A percentile compares a stretch with the other conserved stretches of the same genome.
These are phyloP conservation scores for Boletus vinaceobasis DNA, from an alignment of 768 basidiomycete genomes.

Conservation along the genomic window DNA sequence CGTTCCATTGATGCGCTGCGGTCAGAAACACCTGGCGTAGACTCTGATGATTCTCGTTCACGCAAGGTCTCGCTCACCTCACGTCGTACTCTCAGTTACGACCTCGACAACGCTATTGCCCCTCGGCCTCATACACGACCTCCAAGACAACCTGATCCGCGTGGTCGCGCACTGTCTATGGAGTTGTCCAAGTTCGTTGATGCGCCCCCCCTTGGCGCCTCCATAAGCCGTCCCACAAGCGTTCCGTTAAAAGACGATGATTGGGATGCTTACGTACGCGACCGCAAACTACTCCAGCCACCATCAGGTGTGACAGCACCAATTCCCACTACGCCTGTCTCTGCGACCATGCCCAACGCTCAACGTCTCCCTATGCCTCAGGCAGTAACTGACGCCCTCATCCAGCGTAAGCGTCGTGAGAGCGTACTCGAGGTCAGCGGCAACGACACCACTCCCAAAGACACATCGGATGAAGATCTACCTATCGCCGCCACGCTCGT, in stretches of 20 bases:
- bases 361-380: slow-evolving; percentile 57
- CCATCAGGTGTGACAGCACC: slow-evolving; percentile 79
- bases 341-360: slow-evolving; percentile 30
- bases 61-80: slow-evolving; percentile 65
- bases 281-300: slow-evolving; percentile 81
- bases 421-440: slow-evolving; percentile 52
- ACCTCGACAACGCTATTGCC: slow-evolving; percentile 51
- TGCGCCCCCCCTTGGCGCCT: slow-evolving; percentile 43
- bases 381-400: slow-evolving; percentile 73
- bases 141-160: slow-evolving; percentile 66
- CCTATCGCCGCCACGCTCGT: slow-evolving; percentile 29
- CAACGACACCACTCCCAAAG: slow-evolving; percentile 30
- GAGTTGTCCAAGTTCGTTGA: slow-evolving; percentile 52
- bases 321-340: slow-evolving; percentile 57
- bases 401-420: slow-evolving; percentile 68
- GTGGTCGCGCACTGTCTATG: slow-evolving; percentile 69
- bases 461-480: slow-evolving; percentile 33
- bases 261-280: slow-evolving; percentile 85
- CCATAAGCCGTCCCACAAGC: slow-evolving; percentile 68
- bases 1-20: slow-evolving; percentile 74
- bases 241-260: slow-evolving; percentile 70
- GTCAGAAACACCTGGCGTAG: slow-evolving; percentile 56
- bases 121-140: slow-evolving; percentile 63
- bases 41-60: slow-evolving; percentile 55
- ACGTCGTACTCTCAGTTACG: slow-evolving; percentile 64